phyloP scores from a whole-genome alignment of 805 yeast genomes.

The Henningerozyma blattae region DNA sequence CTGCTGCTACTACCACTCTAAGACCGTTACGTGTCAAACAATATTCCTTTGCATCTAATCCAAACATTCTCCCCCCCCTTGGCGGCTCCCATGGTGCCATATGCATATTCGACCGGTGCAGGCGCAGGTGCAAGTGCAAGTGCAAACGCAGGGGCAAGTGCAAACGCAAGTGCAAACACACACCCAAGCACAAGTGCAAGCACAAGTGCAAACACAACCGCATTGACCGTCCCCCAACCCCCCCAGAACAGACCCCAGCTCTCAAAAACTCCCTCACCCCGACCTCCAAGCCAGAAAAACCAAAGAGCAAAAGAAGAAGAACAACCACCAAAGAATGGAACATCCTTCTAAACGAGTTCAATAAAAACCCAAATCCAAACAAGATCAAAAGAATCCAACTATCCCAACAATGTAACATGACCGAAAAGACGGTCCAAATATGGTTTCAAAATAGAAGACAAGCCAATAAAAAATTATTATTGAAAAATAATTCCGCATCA shows the following conservation, averaged over 20 bases:
- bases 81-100: too few relatives aligned
- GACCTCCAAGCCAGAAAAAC: conserved; percentile 35
- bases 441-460: conserved; percentile 97
- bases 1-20: too few relatives aligned
- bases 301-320: conserved; percentile 86
- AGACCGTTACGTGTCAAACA: not conserved
- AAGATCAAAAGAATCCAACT: conserved; percentile 61
- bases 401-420: conserved; percentile 72
- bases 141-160: too few relatives aligned
- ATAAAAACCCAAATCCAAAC: conserved; percentile 67
- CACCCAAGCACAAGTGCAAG: too few relatives aligned
- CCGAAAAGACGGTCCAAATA: conserved; percentile 90
- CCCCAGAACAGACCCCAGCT: too few relatives aligned
- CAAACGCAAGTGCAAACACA: too few relatives aligned
- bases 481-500: not conserved
- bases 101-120: too few relatives aligned
- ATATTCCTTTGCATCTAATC: not conserved
- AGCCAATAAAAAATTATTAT: conserved; percentile 42
- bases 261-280: too few relatives aligned
- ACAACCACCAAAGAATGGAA: conserved; percentile 78
- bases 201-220: too few relatives aligned
- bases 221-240: too few relatives aligned
- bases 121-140: too few relatives aligned
- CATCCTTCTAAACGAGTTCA: conserved; percentile 68
- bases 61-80: too few relatives aligned